Base-by-base conservation (phyloP, 2,329 filamentous ascomycete genomes). In the Fusarium armeniacum region DNA sequence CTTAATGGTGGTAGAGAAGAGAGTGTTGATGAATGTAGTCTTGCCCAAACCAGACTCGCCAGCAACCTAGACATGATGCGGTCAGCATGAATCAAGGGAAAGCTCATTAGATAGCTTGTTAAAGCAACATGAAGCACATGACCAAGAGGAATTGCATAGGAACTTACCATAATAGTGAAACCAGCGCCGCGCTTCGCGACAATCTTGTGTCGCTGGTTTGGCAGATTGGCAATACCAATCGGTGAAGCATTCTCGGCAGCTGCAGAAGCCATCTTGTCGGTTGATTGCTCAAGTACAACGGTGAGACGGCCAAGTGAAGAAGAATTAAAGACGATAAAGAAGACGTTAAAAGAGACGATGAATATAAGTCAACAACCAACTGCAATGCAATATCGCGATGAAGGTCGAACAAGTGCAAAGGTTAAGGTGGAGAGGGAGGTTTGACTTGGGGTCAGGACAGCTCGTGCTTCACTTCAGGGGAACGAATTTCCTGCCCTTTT, bases 1-100 rank as follows among this genome's bases (percentile, higher is more conserved):
- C 89, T 99, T 99, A 89, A 99, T 99, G 77, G 96, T 99, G 74
- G 97, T 99, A 70, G 96, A 99, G 89, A 99, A 99, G 67, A 99
- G 91, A 65, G 96, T 99, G 90, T 99, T 99, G 90, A 99, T 98
- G 85, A 99, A 99, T 78, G 96, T 99, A 28, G 97, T 99, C 90
- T 99, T 99, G 86, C 96, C 96, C 76, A 98, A 86, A 79, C 95
- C 95, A 75, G 96, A 98, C 86, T 99, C 95, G 85, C 95, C 95
- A 85, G 96, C 96, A 84, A 98, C 94, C 94, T 97, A 77, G 49
- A 65, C 46, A 61, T 46, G 44, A 66, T 64, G 28, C 40, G 57
- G 66, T 67, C 60, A 63, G 67, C 53, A 30, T 62, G 11, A 58
- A 46, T 20, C 57, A 49, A 30, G n/a, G 43, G n/a, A 12, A 56